Evolutionary conservation across 1,139 yeast species (phyloP), one percentile per base, ranked within the genome.

Genomic region (Suhomyces maxii): DNA sequence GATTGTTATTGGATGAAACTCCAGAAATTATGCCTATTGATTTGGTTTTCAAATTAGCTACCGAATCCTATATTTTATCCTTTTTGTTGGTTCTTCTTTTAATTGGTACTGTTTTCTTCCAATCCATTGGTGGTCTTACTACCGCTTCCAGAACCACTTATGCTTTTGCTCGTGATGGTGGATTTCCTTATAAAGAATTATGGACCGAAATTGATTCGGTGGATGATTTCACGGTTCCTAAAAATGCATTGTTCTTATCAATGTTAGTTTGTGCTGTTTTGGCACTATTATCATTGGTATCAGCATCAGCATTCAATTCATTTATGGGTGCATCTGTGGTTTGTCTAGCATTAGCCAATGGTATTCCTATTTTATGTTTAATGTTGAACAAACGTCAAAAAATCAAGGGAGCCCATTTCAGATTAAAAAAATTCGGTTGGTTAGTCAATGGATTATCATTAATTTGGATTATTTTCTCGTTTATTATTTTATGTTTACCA

Each of bases 141-240:
- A 88, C 96, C 0, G 91, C 95, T 0, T 87, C 96, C 7, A 81
- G 97, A 70, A 83, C 89, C 33, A 86, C 91, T 1, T 89, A 83
- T 69, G 89, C 95, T 11, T 84, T 89, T 67, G 89, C 96, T 44
- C 81, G 97, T 65, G 97, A 89, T 63, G 90, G 87, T 39, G 96
- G 95, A 0, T 68, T 89, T 40, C 97, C 97, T 0, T 82, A 76
- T 55, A 80, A 84, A 49, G 71, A 77, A 9, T 62, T 77, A 35
- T 86, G 90, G 86, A 77, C 82, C 6, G 77, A 78, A 54, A 89
- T 88, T 37, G 84, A 84, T 53, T 71, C 80, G 2, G 64, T 69
- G 10, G 84, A 84, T 41, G 80, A 78, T 50, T 75, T 71, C 47
- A 71, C 68, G 9, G 83, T 86, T 25, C 96, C 96, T 1, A 82